Evolutionary conservation across 2,329 filamentous ascomycete genomes (phyloP), one percentile per base, ranked within the genome.

Genomic region (Calonectria fujianensis): DNA sequence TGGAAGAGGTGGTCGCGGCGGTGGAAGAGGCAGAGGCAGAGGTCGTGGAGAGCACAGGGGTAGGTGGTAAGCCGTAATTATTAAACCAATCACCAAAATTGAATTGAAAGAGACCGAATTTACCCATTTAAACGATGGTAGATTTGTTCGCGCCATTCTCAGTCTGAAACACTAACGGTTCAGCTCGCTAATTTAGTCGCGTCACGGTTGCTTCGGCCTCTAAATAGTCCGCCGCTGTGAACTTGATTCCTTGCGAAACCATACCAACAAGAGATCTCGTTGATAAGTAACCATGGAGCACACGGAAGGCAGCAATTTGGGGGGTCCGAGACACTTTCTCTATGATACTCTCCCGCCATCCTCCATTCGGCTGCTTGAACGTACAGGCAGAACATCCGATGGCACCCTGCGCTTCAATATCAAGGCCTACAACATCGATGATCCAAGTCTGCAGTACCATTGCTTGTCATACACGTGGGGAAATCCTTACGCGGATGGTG

Each of bases 1-100:
- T 11, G 82, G 86, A 8, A 77, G 87, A 54, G 77, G 82, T 20
- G 69, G 82, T 52, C 78, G 81, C 11, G 69, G 81, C 24, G 79
- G 82, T 13, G 70, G 80, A 68, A 73, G 78, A 48, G 59, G 61
- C 9, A n/a, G 39, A 45, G 67, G 67, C 9, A 61, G 67, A 70
- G 67, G 54, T 27, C 67, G 54, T 4, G 67, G 79, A 69, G 76
- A 78, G 24, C 61, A 76, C 32, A 65, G 79, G 52, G 75, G 80
- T 27, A 73, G 79, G 57, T 81, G 78, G 75, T 81, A 52, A 32
- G 57, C 80, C 75, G 74, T 81, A 39, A 50, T 35, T 20, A 29
- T 35, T 24, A 16, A 50, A 48, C 41, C 61, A 65, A 41, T 45
- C 37, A 6, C 27, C 27, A 63, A 8, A 48, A 9, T 31, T 48